Conservation (phyloP, 371 early-diverging fungal genomes). For the Rhizopus delemar region DNA sequence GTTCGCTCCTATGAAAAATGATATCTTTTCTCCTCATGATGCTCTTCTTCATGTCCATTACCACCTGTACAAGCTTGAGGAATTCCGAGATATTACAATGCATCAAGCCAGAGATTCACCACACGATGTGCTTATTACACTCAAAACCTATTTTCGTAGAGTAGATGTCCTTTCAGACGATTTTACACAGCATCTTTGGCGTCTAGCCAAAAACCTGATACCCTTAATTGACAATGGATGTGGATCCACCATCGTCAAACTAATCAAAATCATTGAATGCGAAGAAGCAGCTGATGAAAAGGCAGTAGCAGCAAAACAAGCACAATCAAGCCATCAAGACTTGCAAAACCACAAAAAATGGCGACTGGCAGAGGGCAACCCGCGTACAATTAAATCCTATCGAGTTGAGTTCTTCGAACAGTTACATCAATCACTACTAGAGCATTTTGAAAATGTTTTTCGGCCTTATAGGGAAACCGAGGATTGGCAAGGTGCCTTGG, state of each 20-base stretch:
- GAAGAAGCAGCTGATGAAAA: conserved; percentile 87
- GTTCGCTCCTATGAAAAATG: conserved; percentile 69
- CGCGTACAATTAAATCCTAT: conserved; percentile 71
- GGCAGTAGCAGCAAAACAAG: conserved; percentile 63
- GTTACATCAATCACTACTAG: conserved; percentile 68
- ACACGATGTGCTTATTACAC: conserved; percentile 77
- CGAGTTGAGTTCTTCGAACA: conserved; percentile 77
- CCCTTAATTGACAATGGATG: conserved; percentile 72
- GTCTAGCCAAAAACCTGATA: conserved; percentile 74
- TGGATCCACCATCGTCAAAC: conserved; percentile 71
- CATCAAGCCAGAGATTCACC: conserved; percentile 73
- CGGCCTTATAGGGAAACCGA: conserved; percentile 50
- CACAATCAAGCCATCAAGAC: conserved; percentile 59
- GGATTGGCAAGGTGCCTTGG: conserved; percentile 60
- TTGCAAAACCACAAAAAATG: conserved; percentile 58
- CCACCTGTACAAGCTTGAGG: conserved; percentile 83
- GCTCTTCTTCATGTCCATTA: conserved; percentile 86
- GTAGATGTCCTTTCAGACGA: conserved; percentile 78
- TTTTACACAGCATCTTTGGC: conserved; percentile 88
- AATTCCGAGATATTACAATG: conserved; percentile 82
- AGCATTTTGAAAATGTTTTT: conserved; percentile 60
- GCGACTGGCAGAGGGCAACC: conserved; percentile 56
- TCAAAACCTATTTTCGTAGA: conserved; percentile 78
- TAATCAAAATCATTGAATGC: conserved; percentile 89
- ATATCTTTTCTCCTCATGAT: conserved; percentile 66